Conservation (phyloP, 306 rosid genomes). For the Cicer pinnatifidum region DNA sequence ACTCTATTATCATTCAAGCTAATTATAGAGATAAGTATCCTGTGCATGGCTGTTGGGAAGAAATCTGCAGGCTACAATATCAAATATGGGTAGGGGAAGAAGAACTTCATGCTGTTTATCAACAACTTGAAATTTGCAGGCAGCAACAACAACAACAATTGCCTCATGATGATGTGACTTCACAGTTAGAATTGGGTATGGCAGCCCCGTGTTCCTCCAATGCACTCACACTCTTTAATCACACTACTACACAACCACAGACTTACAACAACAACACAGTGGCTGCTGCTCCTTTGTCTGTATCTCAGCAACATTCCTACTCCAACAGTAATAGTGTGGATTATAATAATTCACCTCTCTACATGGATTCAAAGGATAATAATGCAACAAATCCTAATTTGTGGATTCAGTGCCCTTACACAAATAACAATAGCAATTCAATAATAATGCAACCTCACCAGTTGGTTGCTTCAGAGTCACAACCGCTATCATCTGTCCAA, state of each 20-base stretch:
- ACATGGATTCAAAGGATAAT: constrained; percentile 54
- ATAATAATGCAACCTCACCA: constrained; percentile 50
- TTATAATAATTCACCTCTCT: constrained; percentile 48
- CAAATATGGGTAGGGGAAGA: constrained; percentile 56
- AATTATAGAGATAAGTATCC: constrained; percentile 62
- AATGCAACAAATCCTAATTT: constrained; percentile 41
- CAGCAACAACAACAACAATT: constrained; percentile 54
- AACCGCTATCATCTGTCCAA: constrained; percentile 51
- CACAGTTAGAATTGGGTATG: constrained; percentile 72
- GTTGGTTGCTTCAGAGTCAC: constrained; percentile 50
- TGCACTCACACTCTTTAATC: constrained; percentile 51
- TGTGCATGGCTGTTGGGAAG: constrained; percentile 67
- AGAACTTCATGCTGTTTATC: constrained; percentile 62
- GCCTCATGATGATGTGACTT: constrained; percentile 51
- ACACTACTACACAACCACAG: constrained; percentile 45
- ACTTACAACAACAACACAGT: constrained; percentile 28
- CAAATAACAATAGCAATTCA: constrained; percentile 46
- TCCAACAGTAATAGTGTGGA: constrained; percentile 51
- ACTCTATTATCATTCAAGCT: constrained; percentile 66
- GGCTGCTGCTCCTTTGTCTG: constrained; percentile 47
- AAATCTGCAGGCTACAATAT: constrained; percentile 54
- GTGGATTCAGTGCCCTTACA: constrained; percentile 55
- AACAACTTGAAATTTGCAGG: constrained; percentile 60
- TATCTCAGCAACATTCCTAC: constrained; percentile 58
- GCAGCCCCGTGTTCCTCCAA: constrained; percentile 45